These are phyloP conservation scores for Ceratocystis harringtonii DNA, from an alignment of 2,329 filamentous ascomycete species.

Conservation along the genomic window DNA sequence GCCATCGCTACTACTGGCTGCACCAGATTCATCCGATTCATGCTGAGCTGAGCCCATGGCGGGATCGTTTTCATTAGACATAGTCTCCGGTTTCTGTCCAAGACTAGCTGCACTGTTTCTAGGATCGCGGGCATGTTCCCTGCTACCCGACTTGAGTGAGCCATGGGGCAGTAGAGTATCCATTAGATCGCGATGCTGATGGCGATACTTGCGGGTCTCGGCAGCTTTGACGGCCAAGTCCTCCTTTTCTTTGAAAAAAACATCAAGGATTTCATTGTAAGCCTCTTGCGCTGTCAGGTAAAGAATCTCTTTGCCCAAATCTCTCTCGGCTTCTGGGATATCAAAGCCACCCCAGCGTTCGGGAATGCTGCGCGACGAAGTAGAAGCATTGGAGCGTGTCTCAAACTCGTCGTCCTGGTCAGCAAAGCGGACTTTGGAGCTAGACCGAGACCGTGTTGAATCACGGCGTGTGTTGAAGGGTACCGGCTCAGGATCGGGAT, in stretches of 20 bases:
- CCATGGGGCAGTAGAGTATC: constrained; percentile 24
- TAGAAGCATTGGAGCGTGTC: constrained; percentile 54
- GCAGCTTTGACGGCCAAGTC: constrained; percentile 55
- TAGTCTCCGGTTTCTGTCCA: background rate
- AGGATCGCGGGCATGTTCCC: background rate
- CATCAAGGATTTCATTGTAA: constrained; percentile 82
- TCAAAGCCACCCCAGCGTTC: constrained; percentile 70
- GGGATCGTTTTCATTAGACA: background rate
- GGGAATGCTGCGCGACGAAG: constrained; percentile 55
- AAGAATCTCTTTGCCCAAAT: constrained; percentile 74
- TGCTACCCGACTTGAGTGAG: background rate
- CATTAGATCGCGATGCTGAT: constrained; percentile 38
- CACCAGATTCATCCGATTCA: background rate
- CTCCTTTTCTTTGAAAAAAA: constrained; percentile 69
- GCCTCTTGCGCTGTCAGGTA: constrained; percentile 86
- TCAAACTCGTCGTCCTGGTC: constrained; percentile 56
- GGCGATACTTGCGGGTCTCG: constrained; percentile 45
- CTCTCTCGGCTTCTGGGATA: constrained; percentile 63
- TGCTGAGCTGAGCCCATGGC: background rate
- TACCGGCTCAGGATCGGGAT: constrained; percentile 18
- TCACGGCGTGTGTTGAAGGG: constrained; percentile 26
- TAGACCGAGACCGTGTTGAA: constrained; percentile 50
- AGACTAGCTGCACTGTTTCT: background rate
- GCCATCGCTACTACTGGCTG: background rate
- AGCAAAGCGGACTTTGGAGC: constrained; percentile 64